Conservation (phyloP, 2,329 filamentous ascomycete genomes). For the Diplodia seriata region DNA sequence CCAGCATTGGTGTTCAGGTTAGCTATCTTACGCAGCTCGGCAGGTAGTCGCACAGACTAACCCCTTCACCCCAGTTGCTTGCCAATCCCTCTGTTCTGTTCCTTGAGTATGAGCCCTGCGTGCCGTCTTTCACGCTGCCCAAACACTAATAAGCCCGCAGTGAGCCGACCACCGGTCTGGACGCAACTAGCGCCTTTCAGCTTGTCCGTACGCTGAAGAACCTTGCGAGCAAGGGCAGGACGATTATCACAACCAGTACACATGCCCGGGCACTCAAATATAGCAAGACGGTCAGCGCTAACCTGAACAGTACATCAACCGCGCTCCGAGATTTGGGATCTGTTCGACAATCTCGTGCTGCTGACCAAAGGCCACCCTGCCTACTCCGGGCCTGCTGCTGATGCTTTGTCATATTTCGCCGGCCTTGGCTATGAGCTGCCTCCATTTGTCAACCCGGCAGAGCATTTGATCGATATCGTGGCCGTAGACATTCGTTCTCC, state of each 20-base stretch:
- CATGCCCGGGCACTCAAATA: not conserved
- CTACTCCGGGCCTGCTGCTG: conserved; percentile 67
- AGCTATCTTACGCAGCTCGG: not conserved
- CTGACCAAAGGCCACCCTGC: conserved; percentile 71
- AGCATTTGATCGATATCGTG: conserved; percentile 76
- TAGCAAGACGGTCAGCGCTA: not conserved
- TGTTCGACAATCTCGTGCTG: conserved; percentile 76
- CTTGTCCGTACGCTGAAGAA: conserved; percentile 73
- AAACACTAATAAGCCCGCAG: conserved; percentile 19
- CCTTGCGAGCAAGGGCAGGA: conserved; percentile 71
- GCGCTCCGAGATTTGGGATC: conserved; percentile 78
- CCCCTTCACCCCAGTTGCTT: conserved; percentile 57
- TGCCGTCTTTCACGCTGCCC: not conserved
- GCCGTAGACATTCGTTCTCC: conserved; percentile 75
- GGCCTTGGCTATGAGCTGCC: conserved; percentile 67
- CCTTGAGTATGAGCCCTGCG: conserved; percentile 59
- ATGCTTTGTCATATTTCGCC: conserved; percentile 70
- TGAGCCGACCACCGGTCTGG: conserved; percentile 79
- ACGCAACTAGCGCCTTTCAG: conserved; percentile 78
- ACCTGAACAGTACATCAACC: conserved; percentile 67
- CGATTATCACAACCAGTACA: conserved; percentile 69
- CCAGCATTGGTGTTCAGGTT: conserved; percentile 75
- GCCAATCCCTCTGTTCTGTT: conserved; percentile 80
- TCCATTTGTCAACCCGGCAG: conserved; percentile 77
- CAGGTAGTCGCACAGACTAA: not conserved